Evolutionary conservation across 768 basidiomycete genomes (phyloP).

Genomic region (Peribolospora kevripleyi): DNA sequence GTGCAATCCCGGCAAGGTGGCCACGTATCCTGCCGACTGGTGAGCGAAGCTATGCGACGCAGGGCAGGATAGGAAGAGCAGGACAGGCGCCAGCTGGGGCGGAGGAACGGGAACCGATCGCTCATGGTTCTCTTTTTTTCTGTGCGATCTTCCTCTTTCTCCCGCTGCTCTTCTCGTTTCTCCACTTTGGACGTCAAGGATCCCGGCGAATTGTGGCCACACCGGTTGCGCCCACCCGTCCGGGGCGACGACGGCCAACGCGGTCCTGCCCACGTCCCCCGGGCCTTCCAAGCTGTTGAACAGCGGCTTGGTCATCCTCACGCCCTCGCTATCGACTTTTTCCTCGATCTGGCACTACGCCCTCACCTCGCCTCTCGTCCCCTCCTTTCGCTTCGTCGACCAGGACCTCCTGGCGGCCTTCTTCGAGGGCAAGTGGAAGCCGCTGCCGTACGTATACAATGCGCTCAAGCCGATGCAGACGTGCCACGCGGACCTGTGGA

Average conservation of each 20-base stretch:
- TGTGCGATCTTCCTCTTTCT: not conserved
- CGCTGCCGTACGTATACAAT: slow-evolving; percentile 70
- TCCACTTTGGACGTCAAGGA: slow-evolving; percentile 28
- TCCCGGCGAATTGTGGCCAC: slow-evolving; percentile 75
- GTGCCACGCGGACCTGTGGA: slow-evolving; percentile 49
- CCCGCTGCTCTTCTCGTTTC: not conserved
- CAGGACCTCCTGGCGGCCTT: slow-evolving; percentile 68
- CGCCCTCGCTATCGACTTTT: slow-evolving; percentile 38
- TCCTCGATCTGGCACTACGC: slow-evolving; percentile 35
- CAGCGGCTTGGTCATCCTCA: slow-evolving; percentile 64
- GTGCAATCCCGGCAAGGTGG: slow-evolving; percentile 66
- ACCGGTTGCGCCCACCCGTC: slow-evolving; percentile 26
- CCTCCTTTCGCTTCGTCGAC: slow-evolving; percentile 53
- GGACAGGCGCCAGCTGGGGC: not conserved
- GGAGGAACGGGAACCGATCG: not conserved
- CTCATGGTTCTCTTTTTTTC: not conserved
- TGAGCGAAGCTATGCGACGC: slow-evolving; percentile 12
- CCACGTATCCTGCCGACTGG: slow-evolving; percentile 82
- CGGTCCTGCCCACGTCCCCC: slow-evolving; percentile 28
- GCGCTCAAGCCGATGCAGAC: slow-evolving; percentile 62
- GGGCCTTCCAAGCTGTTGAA: slow-evolving; percentile 67
- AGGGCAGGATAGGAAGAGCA: too few species aligned
- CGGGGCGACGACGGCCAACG: slow-evolving; percentile 27
- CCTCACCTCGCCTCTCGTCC: slow-evolving; percentile 29
- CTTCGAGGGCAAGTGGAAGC: slow-evolving; percentile 38